These are phyloP conservation scores for Zasmidium citrigriseum DNA, from an alignment of 2,329 filamentous ascomycete genomes.

Conservation along the genomic window DNA sequence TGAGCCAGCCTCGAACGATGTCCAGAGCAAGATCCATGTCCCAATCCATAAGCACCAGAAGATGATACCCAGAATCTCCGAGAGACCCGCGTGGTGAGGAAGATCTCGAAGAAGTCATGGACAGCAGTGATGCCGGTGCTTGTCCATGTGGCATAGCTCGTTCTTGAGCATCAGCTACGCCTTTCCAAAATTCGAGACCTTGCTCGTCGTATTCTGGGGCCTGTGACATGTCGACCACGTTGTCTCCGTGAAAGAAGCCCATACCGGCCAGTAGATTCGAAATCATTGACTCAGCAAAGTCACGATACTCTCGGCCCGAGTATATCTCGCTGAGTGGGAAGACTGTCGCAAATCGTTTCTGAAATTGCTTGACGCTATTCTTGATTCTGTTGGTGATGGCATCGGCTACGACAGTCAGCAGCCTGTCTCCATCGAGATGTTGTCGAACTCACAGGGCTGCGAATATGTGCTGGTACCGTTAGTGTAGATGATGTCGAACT, in stretches of 20 bases:
- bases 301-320: neutral
- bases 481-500: neutral
- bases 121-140: neutral
- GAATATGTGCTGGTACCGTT: neutral
- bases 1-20: neutral
- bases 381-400: neutral
- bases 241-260: slow-evolving; percentile 1
- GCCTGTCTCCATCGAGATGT: neutral
- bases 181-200: neutral
- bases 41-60: slow-evolving; percentile 1
- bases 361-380: neutral
- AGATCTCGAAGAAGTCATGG: neutral
- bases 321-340: neutral
- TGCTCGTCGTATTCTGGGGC: neutral
- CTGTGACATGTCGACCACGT: neutral
- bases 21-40: slow-evolving; percentile 1
- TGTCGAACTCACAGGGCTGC: neutral
- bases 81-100: neutral
- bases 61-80: neutral
- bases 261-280: neutral
- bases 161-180: neutral
- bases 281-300: neutral
- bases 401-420: neutral
- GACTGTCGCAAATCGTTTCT: neutral
- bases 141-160: neutral